Base-by-base conservation (phyloP, 306 rosid species). In the Chamaecrista fasciculata region DNA sequence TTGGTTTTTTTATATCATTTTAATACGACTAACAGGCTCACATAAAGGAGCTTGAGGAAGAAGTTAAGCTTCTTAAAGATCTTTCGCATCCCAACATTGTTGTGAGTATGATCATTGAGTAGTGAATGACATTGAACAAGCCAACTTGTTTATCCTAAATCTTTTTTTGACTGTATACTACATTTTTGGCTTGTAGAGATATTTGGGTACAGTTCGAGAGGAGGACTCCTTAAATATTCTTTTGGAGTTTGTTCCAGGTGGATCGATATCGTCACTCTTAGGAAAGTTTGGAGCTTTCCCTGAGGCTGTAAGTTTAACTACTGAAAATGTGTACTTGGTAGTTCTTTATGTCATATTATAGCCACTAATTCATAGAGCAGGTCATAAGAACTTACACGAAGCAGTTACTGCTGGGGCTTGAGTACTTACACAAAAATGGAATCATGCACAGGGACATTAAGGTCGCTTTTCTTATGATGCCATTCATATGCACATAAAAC, bases 261-360 rank as follows among this genome's bases (percentile, higher is more conserved):
- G 99, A 76, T 95, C 99, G 42, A 95, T 95, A 78, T 89, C 99
- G 59, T 95, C 99, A 8, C 95, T 95, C 25, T 67, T 91, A 83
- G 97, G 99, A 79, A 95, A 95, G 86, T 95, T 95, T 81, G 99
- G 97, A 51, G 84, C 97, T 76, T 95, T 95, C 71, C 99, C 99
- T 21, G 99, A 95, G 84, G 87, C 99, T 15, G 99, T 95, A 87
- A 86, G 96, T 89, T 78, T 51, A 62, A 26, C 76, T 37, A 71
- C 72, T 26, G 9, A 69, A 21, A 57, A 62, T 64, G 15, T 61
- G 44, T 71, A 16, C 25, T 65, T 65, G 55, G 39, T 72, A 44
- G 40, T 64, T 78, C 36, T 51, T 40, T 23, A 20, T 55, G 36
- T 59, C 74, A 42, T 69, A 33, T 60, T 61, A 67, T 47, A 53